Evolutionary conservation across 768 basidiomycete species (phyloP), one percentile per base, ranked within the genome.

Genomic region (Leccinellum luteum): DNA sequence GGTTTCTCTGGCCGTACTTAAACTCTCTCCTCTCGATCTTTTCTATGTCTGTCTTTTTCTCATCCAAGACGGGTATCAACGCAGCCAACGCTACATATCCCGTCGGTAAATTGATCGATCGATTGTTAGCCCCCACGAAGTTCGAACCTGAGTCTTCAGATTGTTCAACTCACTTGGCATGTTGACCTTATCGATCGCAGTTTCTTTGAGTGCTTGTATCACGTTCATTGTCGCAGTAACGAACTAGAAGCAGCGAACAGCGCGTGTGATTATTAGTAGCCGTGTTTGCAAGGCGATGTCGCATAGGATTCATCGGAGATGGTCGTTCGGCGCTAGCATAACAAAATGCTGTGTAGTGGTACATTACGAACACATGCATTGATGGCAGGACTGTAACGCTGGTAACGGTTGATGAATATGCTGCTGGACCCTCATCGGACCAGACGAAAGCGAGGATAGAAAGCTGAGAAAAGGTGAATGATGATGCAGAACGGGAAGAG

Each of bases 11-110:
- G 2, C 85, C 85, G 62, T 84, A 89, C 51, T 78, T 72, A 70
- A 87, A 85, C 1, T 83, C 82, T 64, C 76, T 80, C 48, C 74
- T 71, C 3, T 81, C 74, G n/a, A 81, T 73, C 48, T 73, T 70
- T 17, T 75, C 63, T 44, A 88, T 87, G 13, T 76, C 70, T 2
- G 67, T 64, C 8, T 77, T 78, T 13, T 77, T 79, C 21, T 75
- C 70, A 57, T 83, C 78, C 6, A 87, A 69, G 13, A 85, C 60
- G 1, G 82, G 83, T 15, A 74, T 66, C 52, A 86, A 82, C 1
- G 78, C 78, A 15, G 69, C 69, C 38, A 76, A 64, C 23, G 84
- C 85, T 86, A 59, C n/a, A 48, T 43, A 4, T 38, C 7, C 34
- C 51, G 3, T 25, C 23, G 15, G 45, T 25, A 47, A 19, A 43